Percentiles rank a stretch among this genome's conserved stretches.
phyloP scores from a whole-genome alignment of 768 basidiomycete genomes.

The Leccinum incarnatum region DNA sequence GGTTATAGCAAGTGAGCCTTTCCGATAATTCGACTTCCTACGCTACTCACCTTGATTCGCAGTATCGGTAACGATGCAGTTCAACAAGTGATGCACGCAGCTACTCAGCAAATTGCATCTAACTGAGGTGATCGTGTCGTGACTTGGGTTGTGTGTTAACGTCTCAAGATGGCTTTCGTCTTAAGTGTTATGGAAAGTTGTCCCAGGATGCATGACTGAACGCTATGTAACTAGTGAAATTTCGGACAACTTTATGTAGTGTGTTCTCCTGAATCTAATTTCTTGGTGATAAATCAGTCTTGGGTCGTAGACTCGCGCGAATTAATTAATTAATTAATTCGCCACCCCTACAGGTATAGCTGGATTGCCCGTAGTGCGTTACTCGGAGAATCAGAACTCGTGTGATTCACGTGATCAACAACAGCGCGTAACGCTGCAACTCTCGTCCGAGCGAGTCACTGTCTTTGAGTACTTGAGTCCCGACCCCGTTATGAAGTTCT shows the following conservation, averaged over 20 bases:
- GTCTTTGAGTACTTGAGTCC: not conserved
- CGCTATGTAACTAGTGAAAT: not conserved
- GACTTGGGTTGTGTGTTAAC: not conserved
- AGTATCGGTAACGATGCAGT: slow-evolving; percentile 31
- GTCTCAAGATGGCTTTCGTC: not conserved
- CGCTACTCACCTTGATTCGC: slow-evolving; percentile 8
- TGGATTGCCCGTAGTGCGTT: too few species aligned
- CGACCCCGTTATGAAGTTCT: slow-evolving; percentile 63
- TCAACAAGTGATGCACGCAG: slow-evolving; percentile 31
- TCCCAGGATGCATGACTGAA: not conserved
- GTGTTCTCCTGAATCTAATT: not conserved
- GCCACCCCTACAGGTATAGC: too few species aligned
- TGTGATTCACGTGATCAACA: slow-evolving; percentile 17
- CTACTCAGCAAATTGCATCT: slow-evolving; percentile 35
- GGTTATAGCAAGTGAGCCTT: slow-evolving; percentile 47
- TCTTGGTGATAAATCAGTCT: not conserved
- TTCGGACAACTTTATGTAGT: not conserved
- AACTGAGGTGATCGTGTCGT: slow-evolving; percentile 14
- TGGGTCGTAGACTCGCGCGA: too few species aligned
- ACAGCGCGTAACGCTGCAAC: not conserved
- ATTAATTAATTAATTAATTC: too few species aligned
- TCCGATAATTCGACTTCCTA: not conserved
- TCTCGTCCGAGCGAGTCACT: not conserved
- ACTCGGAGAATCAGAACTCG: too few species aligned
- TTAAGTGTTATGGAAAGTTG: not conserved